These are phyloP conservation scores for Bryoglossum gracile DNA, from an alignment of 495 filamentous ascomycete genomes.

Conservation along the genomic window DNA sequence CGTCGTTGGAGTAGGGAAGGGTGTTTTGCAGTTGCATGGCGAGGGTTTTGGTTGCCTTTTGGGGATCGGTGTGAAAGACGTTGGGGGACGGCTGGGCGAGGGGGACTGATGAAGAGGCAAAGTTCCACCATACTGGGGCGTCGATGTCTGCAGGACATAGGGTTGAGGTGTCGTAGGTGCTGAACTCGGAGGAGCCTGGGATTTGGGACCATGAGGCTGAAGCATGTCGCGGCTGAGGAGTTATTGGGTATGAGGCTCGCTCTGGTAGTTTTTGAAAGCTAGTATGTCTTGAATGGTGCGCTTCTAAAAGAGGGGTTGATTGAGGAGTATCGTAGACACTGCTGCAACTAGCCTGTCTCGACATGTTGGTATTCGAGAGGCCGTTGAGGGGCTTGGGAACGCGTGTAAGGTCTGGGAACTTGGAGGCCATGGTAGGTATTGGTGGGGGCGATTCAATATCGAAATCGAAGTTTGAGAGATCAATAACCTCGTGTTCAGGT, in stretches of 20 bases:
- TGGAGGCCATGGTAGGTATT: conserved; percentile 4
- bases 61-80: conserved; percentile 14
- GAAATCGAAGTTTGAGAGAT: conserved; percentile 9
- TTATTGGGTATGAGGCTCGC: conserved; percentile 7
- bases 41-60: conserved; percentile 17
- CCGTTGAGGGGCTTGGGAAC: not conserved
- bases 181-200: conserved; percentile 1
- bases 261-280: conserved; percentile 7
- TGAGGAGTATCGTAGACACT: conserved; percentile 16
- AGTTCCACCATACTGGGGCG: conserved; percentile 22
- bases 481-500: conserved; percentile 8
- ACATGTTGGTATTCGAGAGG: conserved; percentile 1
- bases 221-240: conserved; percentile 8
- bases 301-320: conserved; percentile 12
- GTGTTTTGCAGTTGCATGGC: conserved; percentile 21
- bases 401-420: not conserved
- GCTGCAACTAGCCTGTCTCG: not conserved
- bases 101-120: conserved; percentile 8
- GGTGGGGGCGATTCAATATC: conserved; percentile 13
- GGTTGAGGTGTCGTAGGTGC: conserved; percentile 2
- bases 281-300: conserved; percentile 6
- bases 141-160: conserved; percentile 5
- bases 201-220: conserved; percentile 15
- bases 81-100: conserved; percentile 22
- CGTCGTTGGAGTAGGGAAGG: conserved; percentile 12